Evolutionary conservation across 208 protist genomes (phyloP).

Genomic region (Crithidia acanthocephali): DNA sequence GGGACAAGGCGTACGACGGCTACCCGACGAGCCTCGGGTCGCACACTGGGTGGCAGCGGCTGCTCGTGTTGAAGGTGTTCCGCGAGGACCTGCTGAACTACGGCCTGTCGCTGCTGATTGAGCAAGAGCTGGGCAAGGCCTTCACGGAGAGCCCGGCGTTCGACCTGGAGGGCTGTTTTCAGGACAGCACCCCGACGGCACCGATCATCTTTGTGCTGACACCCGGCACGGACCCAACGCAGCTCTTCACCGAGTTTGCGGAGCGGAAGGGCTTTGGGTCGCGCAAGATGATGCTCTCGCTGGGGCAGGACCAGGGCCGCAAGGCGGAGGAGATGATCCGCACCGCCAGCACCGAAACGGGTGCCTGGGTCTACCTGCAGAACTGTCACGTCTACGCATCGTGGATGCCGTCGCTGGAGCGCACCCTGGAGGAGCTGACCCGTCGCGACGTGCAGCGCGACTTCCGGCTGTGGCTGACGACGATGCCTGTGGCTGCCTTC

Average conservation of each 20-base stretch:
- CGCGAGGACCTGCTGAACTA: constrained; percentile 93
- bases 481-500: constrained; percentile 94
- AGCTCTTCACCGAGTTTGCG: constrained; percentile 94
- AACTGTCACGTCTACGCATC: constrained; percentile 96
- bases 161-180: constrained; percentile 91
- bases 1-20: constrained; percentile 83
- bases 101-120: constrained; percentile 80
- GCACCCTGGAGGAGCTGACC: constrained; percentile 85
- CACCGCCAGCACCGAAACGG: constrained; percentile 59
- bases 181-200: constrained; percentile 85
- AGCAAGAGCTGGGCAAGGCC: constrained; percentile 79
- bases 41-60: constrained; percentile 73
- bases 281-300: constrained; percentile 91
- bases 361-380: constrained; percentile 96
- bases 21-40: constrained; percentile 46
- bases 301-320: constrained; percentile 96
- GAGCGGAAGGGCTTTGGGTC: constrained; percentile 91
- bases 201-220: constrained; percentile 97
- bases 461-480: constrained; percentile 97
- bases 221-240: constrained; percentile 94
- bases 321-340: constrained; percentile 94
- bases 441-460: constrained; percentile 81
- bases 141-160: constrained; percentile 93
- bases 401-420: constrained; percentile 96
- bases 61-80: constrained; percentile 91